Percentiles rank a stretch among this genome's conserved stretches.
Conservation (phyloP, 176 grass and related monocot genomes). For the Oryza glaberrima region DNA sequence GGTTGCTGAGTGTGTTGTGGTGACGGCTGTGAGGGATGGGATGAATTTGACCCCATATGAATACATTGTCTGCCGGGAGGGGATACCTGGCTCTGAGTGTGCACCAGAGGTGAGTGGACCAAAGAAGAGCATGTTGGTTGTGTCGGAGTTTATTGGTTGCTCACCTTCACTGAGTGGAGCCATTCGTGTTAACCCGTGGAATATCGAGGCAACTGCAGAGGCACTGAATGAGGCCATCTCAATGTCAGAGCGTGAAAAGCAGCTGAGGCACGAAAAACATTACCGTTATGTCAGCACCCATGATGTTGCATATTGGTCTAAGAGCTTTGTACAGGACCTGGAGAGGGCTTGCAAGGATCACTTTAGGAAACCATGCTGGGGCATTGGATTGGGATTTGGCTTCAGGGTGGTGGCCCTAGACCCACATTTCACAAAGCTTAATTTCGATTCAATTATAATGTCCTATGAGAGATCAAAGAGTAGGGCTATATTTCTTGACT, state of each 20-base stretch:
- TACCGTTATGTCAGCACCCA: conserved; percentile 80
- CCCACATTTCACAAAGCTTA: conserved; percentile 80
- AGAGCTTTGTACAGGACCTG: conserved; percentile 76
- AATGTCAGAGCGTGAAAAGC: conserved; percentile 65
- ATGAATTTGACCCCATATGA: conserved; percentile 95
- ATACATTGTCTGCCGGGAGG: conserved; percentile 78
- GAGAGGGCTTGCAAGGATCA: conserved; percentile 86
- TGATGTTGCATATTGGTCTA: conserved; percentile 83
- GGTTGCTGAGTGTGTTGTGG: conserved; percentile 75
- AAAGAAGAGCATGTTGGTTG: conserved; percentile 75
- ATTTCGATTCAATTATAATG: conserved; percentile 69
- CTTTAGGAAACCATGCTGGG: conserved; percentile 84
- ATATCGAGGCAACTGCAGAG: conserved; percentile 68
- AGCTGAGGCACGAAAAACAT: conserved; percentile 83
- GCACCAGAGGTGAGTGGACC: conserved; percentile 42
- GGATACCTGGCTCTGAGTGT: conserved; percentile 51
- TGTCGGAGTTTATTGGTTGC: conserved; percentile 90
- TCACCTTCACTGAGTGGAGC: conserved; percentile 84
- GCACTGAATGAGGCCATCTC: conserved; percentile 75
- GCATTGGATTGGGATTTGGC: conserved; percentile 85
- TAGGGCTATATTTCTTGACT: conserved; percentile 80
- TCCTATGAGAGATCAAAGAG: conserved; percentile 70
- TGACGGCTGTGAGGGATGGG: conserved; percentile 87
- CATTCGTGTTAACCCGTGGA: conserved; percentile 87
- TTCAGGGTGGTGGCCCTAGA: conserved; percentile 92